phyloP scores from a whole-genome alignment of 1,284 basidiomycete genomes.

The Boletellus sp. region DNA sequence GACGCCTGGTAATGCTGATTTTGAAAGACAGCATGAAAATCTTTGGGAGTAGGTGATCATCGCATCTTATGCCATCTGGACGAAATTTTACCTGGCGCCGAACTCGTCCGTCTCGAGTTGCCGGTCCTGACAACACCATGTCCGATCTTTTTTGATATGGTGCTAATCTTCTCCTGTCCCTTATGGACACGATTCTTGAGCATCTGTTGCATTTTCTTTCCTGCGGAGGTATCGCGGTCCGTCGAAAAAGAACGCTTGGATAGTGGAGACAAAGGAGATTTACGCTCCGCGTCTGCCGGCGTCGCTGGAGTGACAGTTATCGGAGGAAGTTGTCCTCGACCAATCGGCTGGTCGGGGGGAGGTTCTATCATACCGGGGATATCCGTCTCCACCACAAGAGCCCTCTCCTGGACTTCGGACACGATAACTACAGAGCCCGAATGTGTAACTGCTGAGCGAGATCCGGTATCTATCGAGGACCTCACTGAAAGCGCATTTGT shows the following conservation, averaged over 20 bases:
- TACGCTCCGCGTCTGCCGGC: slow-evolving; percentile 35
- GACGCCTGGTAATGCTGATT: slow-evolving; percentile 76
- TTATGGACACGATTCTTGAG: slow-evolving; percentile 71
- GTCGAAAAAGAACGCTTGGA: slow-evolving; percentile 31
- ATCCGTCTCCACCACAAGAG: slow-evolving; percentile 12
- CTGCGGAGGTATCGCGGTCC: slow-evolving; percentile 45
- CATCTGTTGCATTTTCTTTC: slow-evolving; percentile 71
- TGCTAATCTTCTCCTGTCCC: slow-evolving; percentile 66
- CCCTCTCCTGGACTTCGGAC: slow-evolving; percentile 13
- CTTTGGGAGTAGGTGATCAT: slow-evolving; percentile 32
- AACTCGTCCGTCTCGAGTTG: slow-evolving; percentile 53
- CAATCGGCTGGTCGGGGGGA: background rate
- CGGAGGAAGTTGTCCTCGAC: slow-evolving; percentile 26
- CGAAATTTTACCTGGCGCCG: slow-evolving; percentile 56
- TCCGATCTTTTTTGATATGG: slow-evolving; percentile 73
- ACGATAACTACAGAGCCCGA: slow-evolving; percentile 16
- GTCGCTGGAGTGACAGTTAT: slow-evolving; percentile 50
- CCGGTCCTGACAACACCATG: slow-evolving; percentile 59
- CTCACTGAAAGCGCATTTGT: slow-evolving; percentile 18
- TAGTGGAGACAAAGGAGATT: slow-evolving; percentile 14
- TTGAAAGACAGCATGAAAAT: slow-evolving; percentile 61
- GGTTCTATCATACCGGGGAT: slow-evolving; percentile 5
- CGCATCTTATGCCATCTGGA: background rate
- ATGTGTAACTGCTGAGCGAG: slow-evolving; percentile 27
- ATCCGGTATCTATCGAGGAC: slow-evolving; percentile 30